phyloP scores from a whole-genome alignment of 1,284 basidiomycete species.

The Trametes hirsuta region DNA sequence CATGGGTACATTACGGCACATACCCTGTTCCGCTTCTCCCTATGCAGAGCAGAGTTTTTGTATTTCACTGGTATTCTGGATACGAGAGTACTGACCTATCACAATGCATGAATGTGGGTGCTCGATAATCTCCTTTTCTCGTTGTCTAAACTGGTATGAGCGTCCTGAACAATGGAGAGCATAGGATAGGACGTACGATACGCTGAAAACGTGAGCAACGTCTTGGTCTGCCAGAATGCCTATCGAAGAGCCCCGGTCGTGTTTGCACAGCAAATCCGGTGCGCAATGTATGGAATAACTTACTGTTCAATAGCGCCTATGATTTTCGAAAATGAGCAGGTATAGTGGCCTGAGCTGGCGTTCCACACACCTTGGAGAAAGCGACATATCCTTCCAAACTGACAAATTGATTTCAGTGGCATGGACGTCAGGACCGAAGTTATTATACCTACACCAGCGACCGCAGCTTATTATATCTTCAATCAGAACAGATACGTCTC shows the following conservation, averaged over 20 bases:
- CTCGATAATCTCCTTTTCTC: constrained; percentile 66
- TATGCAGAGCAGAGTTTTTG: not conserved
- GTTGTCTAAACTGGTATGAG: constrained; percentile 40
- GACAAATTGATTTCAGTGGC: not conserved
- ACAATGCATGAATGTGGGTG: constrained; percentile 67
- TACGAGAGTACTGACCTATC: constrained; percentile 42
- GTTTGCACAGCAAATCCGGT: too few species aligned
- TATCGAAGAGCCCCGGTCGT: constrained; percentile 16
- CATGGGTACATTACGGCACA: constrained; percentile 9
- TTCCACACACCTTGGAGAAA: not conserved
- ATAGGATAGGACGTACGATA: constrained; percentile 44
- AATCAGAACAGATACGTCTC: not conserved
- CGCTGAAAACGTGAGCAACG: constrained; percentile 54
- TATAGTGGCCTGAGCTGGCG: not conserved
- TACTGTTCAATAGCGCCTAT: constrained; percentile 59
- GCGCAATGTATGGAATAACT: not conserved
- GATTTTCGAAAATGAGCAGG: not conserved
- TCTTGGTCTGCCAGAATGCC: constrained; percentile 52
- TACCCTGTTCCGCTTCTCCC: constrained; percentile 72
- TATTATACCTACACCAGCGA: not conserved
- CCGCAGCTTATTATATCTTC: not conserved
- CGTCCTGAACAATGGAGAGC: not conserved
- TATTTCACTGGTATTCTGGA: not conserved
- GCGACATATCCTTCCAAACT: not conserved
- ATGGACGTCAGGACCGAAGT: not conserved